Evolutionary conservation across 2,329 filamentous ascomycete genomes (phyloP).

Genomic region (Scolecobasidium constrictum): DNA sequence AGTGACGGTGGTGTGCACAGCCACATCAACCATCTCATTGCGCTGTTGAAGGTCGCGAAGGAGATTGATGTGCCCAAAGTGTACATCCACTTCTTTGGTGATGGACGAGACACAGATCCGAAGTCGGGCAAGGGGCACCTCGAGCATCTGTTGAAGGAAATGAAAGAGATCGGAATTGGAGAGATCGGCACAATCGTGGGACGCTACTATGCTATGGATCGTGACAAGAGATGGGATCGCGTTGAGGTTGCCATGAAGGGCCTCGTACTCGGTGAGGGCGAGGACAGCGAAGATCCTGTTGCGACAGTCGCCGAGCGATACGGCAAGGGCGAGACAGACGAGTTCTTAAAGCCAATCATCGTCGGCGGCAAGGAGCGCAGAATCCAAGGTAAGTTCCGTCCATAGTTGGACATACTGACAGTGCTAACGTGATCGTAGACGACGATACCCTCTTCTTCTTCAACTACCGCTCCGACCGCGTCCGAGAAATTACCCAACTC

Average conservation of each 20-base stretch:
- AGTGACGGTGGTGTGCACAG: constrained; percentile 95
- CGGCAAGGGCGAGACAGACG: constrained; percentile 78
- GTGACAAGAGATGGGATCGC: constrained; percentile 98
- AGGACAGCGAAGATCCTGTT: constrained; percentile 73
- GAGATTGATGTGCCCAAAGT: constrained; percentile 78
- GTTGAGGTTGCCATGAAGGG: constrained; percentile 85
- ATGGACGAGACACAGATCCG: constrained; percentile 94
- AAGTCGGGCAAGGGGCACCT: constrained; percentile 86
- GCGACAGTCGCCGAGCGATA: constrained; percentile 82
- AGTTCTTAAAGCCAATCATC: constrained; percentile 98
- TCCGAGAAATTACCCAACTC: constrained; percentile 90
- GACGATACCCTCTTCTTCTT: constrained; percentile 97
- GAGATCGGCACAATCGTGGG: constrained; percentile 89
- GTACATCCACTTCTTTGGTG: constrained; percentile 98
- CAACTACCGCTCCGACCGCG: constrained; percentile 99
- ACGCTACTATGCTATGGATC: constrained; percentile 98
- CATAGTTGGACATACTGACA: not conserved
- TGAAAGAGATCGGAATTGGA: constrained; percentile 74
- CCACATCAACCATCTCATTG: constrained; percentile 88
- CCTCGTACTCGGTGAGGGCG: constrained; percentile 74
- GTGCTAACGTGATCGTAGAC: constrained; percentile 40
- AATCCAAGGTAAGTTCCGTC: constrained; percentile 56
- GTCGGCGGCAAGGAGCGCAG: constrained; percentile 76
- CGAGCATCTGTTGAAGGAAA: constrained; percentile 70
- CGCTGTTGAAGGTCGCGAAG: constrained; percentile 82